These are phyloP conservation scores for Mrakiaceae sp. DNA, from an alignment of 1,284 basidiomycete species.

Conservation along the genomic window DNA sequence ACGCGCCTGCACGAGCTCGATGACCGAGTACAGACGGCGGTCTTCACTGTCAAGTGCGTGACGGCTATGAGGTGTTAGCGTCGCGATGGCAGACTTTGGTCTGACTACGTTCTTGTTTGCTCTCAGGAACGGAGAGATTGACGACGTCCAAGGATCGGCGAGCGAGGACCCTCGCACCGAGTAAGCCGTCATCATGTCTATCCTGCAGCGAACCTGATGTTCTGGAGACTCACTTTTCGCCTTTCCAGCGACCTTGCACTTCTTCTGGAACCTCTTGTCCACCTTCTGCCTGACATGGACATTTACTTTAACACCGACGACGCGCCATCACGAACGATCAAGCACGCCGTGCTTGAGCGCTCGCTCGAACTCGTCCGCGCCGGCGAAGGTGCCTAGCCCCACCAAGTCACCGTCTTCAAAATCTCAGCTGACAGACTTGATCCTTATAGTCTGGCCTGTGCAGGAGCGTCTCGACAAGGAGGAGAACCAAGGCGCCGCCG, in stretches of 20 bases:
- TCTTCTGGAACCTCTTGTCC: neutral
- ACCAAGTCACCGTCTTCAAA: too few relatives aligned
- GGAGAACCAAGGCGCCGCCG: neutral
- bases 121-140: neutral
- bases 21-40: neutral
- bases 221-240: neutral
- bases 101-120: neutral
- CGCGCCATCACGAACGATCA: neutral
- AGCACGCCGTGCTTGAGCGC: neutral
- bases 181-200: too few relatives aligned
- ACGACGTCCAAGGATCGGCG: neutral
- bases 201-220: neutral
- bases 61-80: neutral
- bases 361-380: neutral
- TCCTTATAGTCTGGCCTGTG: neutral
- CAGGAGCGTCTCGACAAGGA: neutral
- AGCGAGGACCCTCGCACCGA: too few relatives aligned
- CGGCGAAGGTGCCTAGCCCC: neutral
- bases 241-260: neutral
- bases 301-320: conserved; percentile 12
- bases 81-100: neutral
- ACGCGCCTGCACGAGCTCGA: neutral
- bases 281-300: conserved; percentile 3
- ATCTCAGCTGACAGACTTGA: too few relatives aligned
- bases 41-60: neutral